Evolutionary conservation across 228 moss, liverwort and hornwort species (phyloP).

Genomic region (Sphagnum fallax): DNA sequence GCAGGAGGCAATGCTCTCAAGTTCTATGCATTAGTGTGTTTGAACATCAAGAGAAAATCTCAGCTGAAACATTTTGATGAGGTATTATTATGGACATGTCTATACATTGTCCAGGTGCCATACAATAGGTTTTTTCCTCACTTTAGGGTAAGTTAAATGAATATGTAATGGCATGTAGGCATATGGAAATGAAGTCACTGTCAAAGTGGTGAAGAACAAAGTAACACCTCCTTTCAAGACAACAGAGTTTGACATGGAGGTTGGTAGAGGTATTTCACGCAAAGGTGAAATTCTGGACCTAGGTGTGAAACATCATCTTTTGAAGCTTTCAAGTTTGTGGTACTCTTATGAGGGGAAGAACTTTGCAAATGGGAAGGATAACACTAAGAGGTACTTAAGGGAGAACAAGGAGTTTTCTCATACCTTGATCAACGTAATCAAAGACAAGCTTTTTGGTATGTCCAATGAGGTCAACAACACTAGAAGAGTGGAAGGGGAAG

Average conservation of each 20-base stretch:
- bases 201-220: conserved; percentile 76
- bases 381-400: conserved; percentile 54
- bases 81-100: conserved; percentile 16
- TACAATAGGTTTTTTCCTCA: neutral
- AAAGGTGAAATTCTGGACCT: conserved; percentile 72
- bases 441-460: conserved; percentile 27
- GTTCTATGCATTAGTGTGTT: conserved; percentile 56
- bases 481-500: neutral
- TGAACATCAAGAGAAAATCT: conserved; percentile 49
- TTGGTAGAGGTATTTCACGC: conserved; percentile 64
- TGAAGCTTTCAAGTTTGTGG: conserved; percentile 64
- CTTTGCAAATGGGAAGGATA: conserved; percentile 69
- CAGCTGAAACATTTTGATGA: conserved; percentile 64
- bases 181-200: conserved; percentile 41
- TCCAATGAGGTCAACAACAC: neutral
- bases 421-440: conserved; percentile 42
- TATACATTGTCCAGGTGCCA: neutral
- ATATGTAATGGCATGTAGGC: conserved; percentile 11
- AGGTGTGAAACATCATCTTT: conserved; percentile 34
- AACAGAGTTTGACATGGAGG: conserved; percentile 75
- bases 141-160: neutral
- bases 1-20: conserved; percentile 63
- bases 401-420: conserved; percentile 45
- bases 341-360: conserved; percentile 53
- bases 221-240: conserved; percentile 69